Conservation (phyloP, 2,329 filamentous ascomycete genomes). For the Ascochyta koolunga region DNA sequence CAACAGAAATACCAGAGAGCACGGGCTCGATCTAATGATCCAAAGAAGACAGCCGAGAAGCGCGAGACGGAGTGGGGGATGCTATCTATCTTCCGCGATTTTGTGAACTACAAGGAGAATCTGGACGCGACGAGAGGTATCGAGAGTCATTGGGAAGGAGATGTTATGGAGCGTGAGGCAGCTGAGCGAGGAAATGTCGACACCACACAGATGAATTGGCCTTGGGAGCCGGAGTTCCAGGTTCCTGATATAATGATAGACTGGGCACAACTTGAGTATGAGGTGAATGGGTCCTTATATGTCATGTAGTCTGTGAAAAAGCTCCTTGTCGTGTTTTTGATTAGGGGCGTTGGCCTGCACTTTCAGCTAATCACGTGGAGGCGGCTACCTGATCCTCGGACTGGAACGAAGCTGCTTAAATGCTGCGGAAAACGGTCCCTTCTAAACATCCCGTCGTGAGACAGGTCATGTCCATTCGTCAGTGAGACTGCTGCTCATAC, state of each 20-base stretch:
- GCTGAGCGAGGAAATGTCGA: conserved; percentile 2
- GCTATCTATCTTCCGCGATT: conserved; percentile 9
- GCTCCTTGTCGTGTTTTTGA: no score
- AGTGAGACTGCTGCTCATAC: no score
- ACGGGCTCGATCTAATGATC: not conserved
- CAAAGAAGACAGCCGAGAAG: conserved; percentile 7
- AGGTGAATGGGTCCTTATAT: not conserved
- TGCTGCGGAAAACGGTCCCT: no score
- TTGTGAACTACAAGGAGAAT: conserved; percentile 9
- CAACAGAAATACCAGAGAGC: not conserved
- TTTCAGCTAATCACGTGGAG: no score
- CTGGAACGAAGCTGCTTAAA: no score
- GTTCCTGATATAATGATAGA: conserved; percentile 5
- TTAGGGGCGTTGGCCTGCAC: no score
- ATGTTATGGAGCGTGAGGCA: conserved; percentile 5
- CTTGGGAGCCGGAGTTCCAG: conserved; percentile 8
- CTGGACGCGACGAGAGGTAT: conserved; percentile 1
- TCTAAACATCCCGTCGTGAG: no score
- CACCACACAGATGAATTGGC: conserved; percentile 2
- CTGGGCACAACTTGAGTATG: not conserved
- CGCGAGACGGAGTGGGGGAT: conserved; percentile 5
- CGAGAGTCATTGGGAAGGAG: conserved; percentile 6
- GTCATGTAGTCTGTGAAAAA: not conserved
- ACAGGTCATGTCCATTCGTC: no score
- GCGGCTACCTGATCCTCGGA: no score